phyloP scores from a whole-genome alignment of 225 moss, liverwort and hornwort species.

The Marchantia polymorpha region DNA sequence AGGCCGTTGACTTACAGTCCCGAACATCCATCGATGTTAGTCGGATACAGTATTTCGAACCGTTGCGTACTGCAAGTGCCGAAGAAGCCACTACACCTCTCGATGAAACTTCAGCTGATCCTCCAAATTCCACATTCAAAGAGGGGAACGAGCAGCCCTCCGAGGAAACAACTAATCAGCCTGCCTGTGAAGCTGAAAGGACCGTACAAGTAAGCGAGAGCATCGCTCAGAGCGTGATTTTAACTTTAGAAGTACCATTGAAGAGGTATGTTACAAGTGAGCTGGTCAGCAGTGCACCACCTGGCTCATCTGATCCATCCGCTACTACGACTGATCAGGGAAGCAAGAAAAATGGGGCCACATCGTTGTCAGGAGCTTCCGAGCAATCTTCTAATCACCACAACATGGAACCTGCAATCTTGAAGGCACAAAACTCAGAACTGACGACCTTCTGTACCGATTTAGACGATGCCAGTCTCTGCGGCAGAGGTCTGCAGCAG shows the following conservation, averaged over 20 bases:
- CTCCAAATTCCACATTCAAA: neutral
- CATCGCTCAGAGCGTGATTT: neutral
- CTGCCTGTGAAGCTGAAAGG: neutral
- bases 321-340: neutral
- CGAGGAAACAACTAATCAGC: neutral
- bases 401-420: neutral
- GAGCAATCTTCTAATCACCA: no score
- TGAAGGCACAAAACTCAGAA: neutral
- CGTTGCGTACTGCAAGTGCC: neutral
- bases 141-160: neutral
- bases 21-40: conserved; percentile 12
- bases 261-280: no score
- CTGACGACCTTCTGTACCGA: neutral
- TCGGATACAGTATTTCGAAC: conserved; percentile 2
- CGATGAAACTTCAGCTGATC: neutral
- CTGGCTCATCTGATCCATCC: neutral
- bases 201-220: neutral
- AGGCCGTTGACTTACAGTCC: conserved; percentile 23
- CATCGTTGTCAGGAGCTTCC: neutral
- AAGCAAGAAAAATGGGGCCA: neutral
- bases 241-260: neutral
- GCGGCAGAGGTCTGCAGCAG: neutral
- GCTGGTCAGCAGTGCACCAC: neutral
- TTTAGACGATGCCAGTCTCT: neutral
- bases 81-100: neutral